Conservation (phyloP, 2,329 filamentous ascomycete genomes). For the Epicoccum nigrum region DNA sequence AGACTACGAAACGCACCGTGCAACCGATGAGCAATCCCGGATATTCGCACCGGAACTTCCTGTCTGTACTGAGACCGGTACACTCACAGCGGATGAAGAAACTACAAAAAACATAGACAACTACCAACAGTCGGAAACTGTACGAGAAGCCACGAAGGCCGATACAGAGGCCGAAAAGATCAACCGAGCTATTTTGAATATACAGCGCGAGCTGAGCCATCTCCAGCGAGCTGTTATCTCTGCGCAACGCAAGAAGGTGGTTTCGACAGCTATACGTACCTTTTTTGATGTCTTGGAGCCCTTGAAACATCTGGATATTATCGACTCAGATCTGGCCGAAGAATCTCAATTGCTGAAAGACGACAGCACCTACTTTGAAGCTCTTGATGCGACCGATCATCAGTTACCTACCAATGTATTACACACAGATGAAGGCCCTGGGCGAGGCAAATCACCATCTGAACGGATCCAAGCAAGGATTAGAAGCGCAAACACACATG, state of each 20-base stretch:
- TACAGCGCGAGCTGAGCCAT: background rate
- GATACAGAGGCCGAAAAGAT: background rate
- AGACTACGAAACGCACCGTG: background rate
- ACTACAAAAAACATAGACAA: background rate
- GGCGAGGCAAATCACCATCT: background rate
- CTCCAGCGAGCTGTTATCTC: background rate
- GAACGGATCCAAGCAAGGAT: background rate
- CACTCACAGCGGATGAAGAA: background rate
- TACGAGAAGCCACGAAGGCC: background rate
- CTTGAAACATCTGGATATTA: background rate
- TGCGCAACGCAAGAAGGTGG: background rate
- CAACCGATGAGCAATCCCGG: background rate
- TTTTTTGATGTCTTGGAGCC: background rate
- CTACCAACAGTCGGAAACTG: background rate
- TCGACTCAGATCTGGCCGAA: too few species aligned
- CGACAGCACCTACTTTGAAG: slow-evolving; percentile 3
- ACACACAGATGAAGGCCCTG: background rate
- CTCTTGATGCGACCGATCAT: background rate
- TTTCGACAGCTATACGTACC: background rate
- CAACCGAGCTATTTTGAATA: background rate
- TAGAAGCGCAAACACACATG: background rate
- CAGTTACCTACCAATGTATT: background rate
- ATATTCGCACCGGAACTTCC: background rate
- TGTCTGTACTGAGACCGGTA: background rate
- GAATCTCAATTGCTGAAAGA: background rate